A percentile compares a stretch with the other conserved stretches of the same genome.
phyloP scores from a whole-genome alignment of 2,329 filamentous ascomycete species.

The Cladosporium austrohemisphaericum region DNA sequence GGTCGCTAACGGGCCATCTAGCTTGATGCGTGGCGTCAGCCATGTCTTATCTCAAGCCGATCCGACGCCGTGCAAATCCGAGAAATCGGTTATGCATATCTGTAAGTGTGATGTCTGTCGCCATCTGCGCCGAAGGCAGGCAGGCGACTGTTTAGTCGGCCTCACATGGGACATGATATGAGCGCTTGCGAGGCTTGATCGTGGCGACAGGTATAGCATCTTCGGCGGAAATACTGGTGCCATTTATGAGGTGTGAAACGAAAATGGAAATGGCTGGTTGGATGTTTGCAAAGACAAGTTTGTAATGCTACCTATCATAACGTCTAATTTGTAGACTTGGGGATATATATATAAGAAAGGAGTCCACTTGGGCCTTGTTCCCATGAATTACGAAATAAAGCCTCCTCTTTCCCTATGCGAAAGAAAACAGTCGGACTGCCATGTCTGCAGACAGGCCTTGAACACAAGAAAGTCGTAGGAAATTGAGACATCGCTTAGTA shows the following conservation, averaged over 20 bases:
- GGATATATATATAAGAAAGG: background rate
- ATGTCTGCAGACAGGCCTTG: too few species aligned
- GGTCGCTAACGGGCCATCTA: too few species aligned
- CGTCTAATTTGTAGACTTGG: background rate
- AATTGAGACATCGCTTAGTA: constrained; percentile 1
- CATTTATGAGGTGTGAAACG: too few species aligned
- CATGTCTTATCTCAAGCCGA: background rate
- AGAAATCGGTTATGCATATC: background rate
- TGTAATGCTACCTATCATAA: constrained; percentile 1
- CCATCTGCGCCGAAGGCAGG: too few species aligned
- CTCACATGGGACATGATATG: too few species aligned
- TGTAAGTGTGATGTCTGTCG: constrained; percentile 3
- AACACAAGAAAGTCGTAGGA: background rate
- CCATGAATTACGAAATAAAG: background rate
- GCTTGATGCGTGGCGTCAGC: constrained; percentile 1
- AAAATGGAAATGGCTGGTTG: too few species aligned
- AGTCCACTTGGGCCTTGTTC: background rate
- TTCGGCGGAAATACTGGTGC: too few species aligned
- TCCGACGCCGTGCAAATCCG: constrained; percentile 1
- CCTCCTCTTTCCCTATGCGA: constrained; percentile 3
- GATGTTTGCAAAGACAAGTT: too few species aligned
- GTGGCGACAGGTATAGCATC: too few species aligned
- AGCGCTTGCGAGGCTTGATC: too few species aligned
- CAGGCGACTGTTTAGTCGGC: too few species aligned
- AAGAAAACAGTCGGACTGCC: too few species aligned